These are phyloP conservation scores for Mycena belliarum DNA, from an alignment of 768 basidiomycete species.

Conservation along the genomic window DNA sequence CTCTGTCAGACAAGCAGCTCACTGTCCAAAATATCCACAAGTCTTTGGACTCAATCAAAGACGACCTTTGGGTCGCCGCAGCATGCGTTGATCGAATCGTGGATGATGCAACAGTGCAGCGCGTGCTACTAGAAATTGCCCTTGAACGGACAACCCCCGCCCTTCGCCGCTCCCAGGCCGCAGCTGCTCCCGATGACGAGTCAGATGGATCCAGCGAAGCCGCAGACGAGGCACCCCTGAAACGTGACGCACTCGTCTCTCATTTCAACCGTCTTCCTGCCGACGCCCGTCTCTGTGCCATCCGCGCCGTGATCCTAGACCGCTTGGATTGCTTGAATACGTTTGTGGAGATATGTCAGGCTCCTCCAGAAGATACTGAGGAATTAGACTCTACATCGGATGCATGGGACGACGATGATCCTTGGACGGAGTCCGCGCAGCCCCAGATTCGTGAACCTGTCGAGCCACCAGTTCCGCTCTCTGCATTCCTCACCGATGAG, in stretches of 20 bases:
- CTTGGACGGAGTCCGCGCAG: constrained; percentile 62
- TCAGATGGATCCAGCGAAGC: constrained; percentile 11
- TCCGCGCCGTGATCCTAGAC: constrained; percentile 69
- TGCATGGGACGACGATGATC: constrained; percentile 79
- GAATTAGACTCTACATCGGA: constrained; percentile 54
- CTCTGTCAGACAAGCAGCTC: constrained; percentile 58
- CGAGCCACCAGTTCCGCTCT: constrained; percentile 53
- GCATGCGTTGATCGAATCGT: constrained; percentile 70
- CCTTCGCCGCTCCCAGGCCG: constrained; percentile 46
- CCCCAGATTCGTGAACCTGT: constrained; percentile 28
- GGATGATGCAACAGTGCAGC: constrained; percentile 56
- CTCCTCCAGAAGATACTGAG: constrained; percentile 35
- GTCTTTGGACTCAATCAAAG: constrained; percentile 49
- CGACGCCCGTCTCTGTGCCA: constrained; percentile 63
- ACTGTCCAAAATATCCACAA: constrained; percentile 49
- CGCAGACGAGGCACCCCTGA: not conserved
- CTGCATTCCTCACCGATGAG: constrained; percentile 62
- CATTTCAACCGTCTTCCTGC: constrained; percentile 59
- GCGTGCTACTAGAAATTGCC: constrained; percentile 61
- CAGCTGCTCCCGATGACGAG: constrained; percentile 27
- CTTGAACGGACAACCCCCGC: constrained; percentile 57
- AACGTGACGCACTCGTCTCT: constrained; percentile 37
- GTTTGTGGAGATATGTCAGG: constrained; percentile 62
- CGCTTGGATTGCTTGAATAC: constrained; percentile 72
- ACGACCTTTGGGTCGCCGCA: constrained; percentile 80